A percentile compares a stretch with the other conserved stretches of the same genome.
Conservation (phyloP, 2,329 filamentous ascomycete species). For the Septoria linicola region DNA sequence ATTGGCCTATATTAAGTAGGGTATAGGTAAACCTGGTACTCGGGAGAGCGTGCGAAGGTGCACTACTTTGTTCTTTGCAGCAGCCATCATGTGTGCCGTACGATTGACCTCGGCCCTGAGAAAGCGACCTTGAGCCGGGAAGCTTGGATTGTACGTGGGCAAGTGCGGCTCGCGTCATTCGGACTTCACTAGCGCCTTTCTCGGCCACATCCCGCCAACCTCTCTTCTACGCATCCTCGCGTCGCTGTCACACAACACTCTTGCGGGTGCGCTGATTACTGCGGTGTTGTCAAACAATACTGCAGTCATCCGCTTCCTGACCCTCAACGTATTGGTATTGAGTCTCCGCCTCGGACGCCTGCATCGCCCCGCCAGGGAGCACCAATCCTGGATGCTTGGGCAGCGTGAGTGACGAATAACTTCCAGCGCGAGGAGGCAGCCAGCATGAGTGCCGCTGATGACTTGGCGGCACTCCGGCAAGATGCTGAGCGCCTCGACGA, state of each 20-base stretch:
- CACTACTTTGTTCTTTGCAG: not conserved
- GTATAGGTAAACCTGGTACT: not conserved
- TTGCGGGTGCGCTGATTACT: no score
- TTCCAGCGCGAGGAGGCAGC: no score
- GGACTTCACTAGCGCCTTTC: not conserved
- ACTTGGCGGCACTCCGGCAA: conserved; percentile 25
- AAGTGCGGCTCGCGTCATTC: not conserved
- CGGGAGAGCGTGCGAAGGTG: not conserved
- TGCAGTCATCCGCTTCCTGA: no score
- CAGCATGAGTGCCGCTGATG: conserved; percentile 7
- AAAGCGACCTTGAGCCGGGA: not conserved
- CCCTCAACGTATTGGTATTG: no score
- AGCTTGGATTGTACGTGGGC: not conserved
- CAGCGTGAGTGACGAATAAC: no score
- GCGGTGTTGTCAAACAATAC: no score
- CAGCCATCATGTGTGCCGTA: not conserved
- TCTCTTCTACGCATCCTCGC: not conserved
- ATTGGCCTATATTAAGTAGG: not conserved
- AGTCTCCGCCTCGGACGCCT: no score
- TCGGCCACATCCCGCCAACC: not conserved
- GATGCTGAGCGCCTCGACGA: conserved; percentile 26
- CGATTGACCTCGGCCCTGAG: not conserved
- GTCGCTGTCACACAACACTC: no score
- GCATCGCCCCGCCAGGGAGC: no score
- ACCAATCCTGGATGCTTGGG: no score